Evolutionary conservation across 2,329 filamentous ascomycete genomes (phyloP).

Genomic region (Aureobasidium namibiae): DNA sequence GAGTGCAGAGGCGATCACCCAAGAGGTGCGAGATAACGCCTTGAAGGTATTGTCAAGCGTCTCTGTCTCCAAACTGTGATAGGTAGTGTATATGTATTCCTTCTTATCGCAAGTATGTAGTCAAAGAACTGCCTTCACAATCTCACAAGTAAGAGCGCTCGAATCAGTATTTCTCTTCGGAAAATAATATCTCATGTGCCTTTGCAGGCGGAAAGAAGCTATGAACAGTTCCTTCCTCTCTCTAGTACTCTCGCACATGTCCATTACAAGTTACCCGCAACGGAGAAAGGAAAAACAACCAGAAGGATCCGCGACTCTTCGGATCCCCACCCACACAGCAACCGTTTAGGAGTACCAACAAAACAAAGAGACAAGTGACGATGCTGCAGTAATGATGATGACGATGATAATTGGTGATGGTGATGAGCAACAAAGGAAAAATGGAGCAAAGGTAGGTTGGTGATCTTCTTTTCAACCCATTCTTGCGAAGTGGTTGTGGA

Average conservation of each 20-base stretch:
- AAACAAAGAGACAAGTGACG: neutral
- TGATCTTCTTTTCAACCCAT: neutral
- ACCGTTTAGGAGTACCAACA: neutral
- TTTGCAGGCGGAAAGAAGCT: neutral
- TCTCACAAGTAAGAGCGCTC: neutral
- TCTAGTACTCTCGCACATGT: neutral
- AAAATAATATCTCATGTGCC: neutral
- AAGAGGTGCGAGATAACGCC: slow-evolving; percentile 34
- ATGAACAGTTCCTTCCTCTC: neutral
- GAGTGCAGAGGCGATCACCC: slow-evolving; percentile 45
- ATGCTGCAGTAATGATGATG: neutral
- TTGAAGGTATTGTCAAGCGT: slow-evolving; percentile 7
- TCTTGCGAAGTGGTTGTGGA: neutral
- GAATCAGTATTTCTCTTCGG: neutral
- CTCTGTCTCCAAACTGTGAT: neutral
- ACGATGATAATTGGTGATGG: neutral
- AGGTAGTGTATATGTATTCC: neutral
- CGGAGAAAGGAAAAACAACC: neutral
- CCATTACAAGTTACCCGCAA: slow-evolving; percentile 4
- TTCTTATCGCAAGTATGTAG: neutral
- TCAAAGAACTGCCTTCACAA: neutral
- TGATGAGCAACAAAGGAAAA: slow-evolving; percentile 1
- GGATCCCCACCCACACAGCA: slow-evolving; percentile 7
- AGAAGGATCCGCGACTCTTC: neutral
- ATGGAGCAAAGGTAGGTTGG: neutral